A percentile compares a stretch with the other conserved stretches of the same genome.
Evolutionary conservation across 2,329 filamentous ascomycete species (phyloP).

Genomic region (Fusarium praegraminearum): DNA sequence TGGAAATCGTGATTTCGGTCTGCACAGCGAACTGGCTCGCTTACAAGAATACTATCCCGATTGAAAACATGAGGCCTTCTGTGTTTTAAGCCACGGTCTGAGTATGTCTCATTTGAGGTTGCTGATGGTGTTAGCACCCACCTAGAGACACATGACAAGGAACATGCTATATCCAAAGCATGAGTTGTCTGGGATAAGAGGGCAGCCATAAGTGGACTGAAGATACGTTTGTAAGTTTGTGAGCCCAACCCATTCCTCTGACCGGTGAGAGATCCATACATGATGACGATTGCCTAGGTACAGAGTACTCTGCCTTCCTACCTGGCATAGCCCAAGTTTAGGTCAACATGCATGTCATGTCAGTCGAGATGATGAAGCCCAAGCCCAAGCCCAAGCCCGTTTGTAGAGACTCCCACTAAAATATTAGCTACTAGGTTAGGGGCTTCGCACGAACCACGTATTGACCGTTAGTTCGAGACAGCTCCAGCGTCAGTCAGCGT

Average conservation of each 20-base stretch:
- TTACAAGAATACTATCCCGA: conserved; percentile 8
- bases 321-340: conserved; percentile 1
- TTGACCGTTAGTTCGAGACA: conserved; percentile 41
- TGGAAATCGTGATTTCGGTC: conserved; percentile 29
- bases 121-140: conserved; percentile 24
- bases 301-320: neutral
- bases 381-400: conserved; percentile 3
- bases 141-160: conserved; percentile 24
- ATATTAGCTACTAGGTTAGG: conserved; percentile 34
- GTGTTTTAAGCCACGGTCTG: conserved; percentile 34
- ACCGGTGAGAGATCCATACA: neutral
- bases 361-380: conserved; percentile 21
- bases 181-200: conserved; percentile 24
- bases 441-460: conserved; percentile 46
- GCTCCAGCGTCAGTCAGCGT: conserved; percentile 42
- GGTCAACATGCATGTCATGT: conserved; percentile 20
- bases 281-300: neutral
- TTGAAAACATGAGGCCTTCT: conserved; percentile 35
- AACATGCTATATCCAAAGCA: conserved; percentile 24
- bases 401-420: conserved; percentile 19
- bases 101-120: conserved; percentile 23
- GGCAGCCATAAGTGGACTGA: neutral
- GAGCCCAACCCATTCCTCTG: conserved; percentile 1
- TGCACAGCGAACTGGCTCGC: conserved; percentile 21
- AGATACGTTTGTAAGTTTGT: conserved; percentile 1